Evolutionary conservation across 495 filamentous ascomycete genomes (phyloP).

Genomic region (Trichoderma orchidacearum): DNA sequence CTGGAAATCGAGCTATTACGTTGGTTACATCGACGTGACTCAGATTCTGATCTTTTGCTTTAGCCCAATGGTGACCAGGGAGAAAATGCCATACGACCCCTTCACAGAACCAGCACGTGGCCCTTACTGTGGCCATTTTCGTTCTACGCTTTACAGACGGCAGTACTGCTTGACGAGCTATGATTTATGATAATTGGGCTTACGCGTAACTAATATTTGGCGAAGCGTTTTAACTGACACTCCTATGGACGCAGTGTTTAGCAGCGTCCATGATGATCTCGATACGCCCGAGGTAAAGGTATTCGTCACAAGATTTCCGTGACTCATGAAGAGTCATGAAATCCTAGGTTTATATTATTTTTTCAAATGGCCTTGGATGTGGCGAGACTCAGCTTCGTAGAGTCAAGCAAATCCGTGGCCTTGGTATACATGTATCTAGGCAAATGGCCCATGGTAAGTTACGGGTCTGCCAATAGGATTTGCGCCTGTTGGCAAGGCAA

Average conservation of each 20-base stretch:
- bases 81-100: conserved; percentile 45
- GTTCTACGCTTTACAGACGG: conserved; percentile 39
- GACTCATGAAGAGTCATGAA: conserved; percentile 31
- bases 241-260: conserved; percentile 25
- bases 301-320: conserved; percentile 27
- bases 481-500: no score
- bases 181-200: conserved; percentile 45
- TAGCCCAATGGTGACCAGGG: conserved; percentile 29
- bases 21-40: conserved; percentile 50
- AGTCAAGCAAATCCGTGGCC: conserved; percentile 16
- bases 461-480: no score
- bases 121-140: conserved; percentile 39
- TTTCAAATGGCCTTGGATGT: no score
- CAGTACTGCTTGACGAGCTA: conserved; percentile 35
- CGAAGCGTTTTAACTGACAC: conserved; percentile 18
- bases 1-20: conserved; percentile 27
- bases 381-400: conserved; percentile 27
- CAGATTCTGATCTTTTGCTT: conserved; percentile 56
- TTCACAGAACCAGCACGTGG: conserved; percentile 39
- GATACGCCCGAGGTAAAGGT: conserved; percentile 24
- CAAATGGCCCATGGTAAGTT: no score
- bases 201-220: conserved; percentile 28
- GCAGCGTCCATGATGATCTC: conserved; percentile 26
- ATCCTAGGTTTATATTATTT: conserved; percentile 18
- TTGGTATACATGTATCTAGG: no score